Percentiles rank a stretch among this genome's conserved stretches.
Evolutionary conservation across 108 stramenopile genomes (phyloP).

Genomic region (Cyclostephanos invisitatus): DNA sequence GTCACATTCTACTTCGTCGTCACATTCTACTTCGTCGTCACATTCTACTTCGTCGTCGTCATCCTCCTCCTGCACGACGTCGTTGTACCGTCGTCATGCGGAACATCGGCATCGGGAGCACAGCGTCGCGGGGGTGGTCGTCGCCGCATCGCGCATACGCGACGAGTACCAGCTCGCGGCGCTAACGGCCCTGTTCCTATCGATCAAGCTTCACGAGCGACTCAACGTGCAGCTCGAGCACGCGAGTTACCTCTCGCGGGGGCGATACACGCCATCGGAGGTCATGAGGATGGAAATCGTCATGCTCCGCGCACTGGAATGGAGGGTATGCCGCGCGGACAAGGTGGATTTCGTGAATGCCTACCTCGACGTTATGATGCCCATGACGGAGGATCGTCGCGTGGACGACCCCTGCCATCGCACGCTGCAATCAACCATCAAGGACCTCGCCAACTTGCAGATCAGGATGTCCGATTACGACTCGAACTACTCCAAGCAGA

Average conservation of each 20-base stretch:
- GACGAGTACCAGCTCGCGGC: constrained; percentile 49
- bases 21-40: too few relatives aligned
- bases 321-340: constrained; percentile 32
- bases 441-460: constrained; percentile 37
- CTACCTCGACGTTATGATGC: constrained; percentile 30
- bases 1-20: too few relatives aligned
- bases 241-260: constrained; percentile 45
- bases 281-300: constrained; percentile 40
- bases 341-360: constrained; percentile 40
- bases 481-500: constrained; percentile 13
- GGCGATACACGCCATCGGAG: constrained; percentile 34
- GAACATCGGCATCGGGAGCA: neutral
- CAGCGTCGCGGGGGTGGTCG: neutral
- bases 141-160: constrained; percentile 9
- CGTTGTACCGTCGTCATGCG: neutral
- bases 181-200: constrained; percentile 37
- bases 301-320: constrained; percentile 32
- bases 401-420: neutral
- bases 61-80: too few relatives aligned
- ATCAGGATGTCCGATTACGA: constrained; percentile 49
- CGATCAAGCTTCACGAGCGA: constrained; percentile 46
- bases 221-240: constrained; percentile 41
- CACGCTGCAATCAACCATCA: constrained; percentile 3
- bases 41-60: too few relatives aligned
- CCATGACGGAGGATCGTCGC: neutral